These are phyloP conservation scores for Echites panduratus DNA, from an alignment of 257 asterid genomes.

Conservation along the genomic window DNA sequence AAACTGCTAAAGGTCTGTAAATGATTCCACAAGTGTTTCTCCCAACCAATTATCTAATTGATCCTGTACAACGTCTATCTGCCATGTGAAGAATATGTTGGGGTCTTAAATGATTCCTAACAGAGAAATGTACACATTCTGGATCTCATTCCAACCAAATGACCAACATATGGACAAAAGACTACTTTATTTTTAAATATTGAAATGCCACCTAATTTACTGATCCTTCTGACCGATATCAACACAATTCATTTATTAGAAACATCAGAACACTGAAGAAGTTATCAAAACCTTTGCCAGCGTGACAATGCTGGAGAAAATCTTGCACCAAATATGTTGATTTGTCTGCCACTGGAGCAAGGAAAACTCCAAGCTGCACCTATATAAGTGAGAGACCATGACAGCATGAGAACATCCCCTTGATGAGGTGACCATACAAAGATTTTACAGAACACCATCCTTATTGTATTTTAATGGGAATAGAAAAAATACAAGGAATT, in stretches of 20 bases:
- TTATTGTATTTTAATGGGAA: not conserved
- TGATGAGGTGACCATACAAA: not conserved
- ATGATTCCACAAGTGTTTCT: not conserved
- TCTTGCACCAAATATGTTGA: not conserved
- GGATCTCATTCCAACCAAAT: too few relatives aligned
- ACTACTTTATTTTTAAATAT: not conserved
- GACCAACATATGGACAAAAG: not conserved
- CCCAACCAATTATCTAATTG: not conserved
- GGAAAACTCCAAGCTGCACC: too few relatives aligned
- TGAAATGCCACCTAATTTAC: not conserved
- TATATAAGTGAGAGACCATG: not conserved
- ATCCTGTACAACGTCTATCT: not conserved
- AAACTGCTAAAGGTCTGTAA: not conserved
- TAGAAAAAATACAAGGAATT: not conserved
- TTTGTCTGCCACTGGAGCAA: not conserved
- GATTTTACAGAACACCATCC: not conserved
- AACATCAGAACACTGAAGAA: not conserved
- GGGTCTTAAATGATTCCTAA: not conserved
- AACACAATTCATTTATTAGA: not conserved
- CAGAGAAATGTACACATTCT: too few relatives aligned
- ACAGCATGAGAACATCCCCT: not conserved
- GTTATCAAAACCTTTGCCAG: not conserved
- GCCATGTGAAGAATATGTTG: not conserved
- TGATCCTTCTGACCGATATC: too few relatives aligned
- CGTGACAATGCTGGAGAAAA: not conserved